Conservation (phyloP, 495 filamentous ascomycete species). For the Pyrenula massariospora region DNA sequence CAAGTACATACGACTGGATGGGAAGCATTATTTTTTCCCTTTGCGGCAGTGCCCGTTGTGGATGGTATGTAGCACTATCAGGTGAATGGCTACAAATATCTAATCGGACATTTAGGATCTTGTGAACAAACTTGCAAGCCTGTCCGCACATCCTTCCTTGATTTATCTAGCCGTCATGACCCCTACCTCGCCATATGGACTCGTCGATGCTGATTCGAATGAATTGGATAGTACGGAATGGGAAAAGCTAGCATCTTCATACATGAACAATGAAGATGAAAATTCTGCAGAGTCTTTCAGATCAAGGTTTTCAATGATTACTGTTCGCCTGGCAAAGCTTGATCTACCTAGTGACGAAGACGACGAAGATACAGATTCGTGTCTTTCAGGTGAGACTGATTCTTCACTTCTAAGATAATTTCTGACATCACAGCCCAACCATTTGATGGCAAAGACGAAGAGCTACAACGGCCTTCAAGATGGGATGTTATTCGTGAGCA, state of each 20-base stretch:
- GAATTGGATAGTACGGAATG: not conserved
- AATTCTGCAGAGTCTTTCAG: not conserved
- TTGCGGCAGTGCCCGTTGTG: not conserved
- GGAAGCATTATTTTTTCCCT: not conserved
- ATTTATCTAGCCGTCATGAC: not conserved
- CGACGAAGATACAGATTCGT: not conserved
- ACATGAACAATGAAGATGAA: not conserved
- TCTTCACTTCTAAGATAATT: no score
- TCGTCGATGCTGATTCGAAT: not conserved
- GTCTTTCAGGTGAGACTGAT: not conserved
- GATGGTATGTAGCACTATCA: not conserved
- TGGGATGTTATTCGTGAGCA: not conserved
- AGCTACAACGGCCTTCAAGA: not conserved
- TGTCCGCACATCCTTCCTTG: not conserved
- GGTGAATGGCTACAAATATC: no score
- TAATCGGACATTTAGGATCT: no score
- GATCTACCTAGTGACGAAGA: not conserved
- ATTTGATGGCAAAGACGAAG: no score
- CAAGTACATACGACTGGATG: not conserved
- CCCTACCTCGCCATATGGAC: not conserved
- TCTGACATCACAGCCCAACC: no score
- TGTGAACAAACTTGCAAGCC: not conserved
- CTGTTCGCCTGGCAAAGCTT: not conserved
- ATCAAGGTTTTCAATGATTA: not conserved
- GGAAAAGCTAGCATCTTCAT: not conserved